Conservation (phyloP, 163 green algal genomes). For the Chlamydomonas reinhardtii region DNA sequence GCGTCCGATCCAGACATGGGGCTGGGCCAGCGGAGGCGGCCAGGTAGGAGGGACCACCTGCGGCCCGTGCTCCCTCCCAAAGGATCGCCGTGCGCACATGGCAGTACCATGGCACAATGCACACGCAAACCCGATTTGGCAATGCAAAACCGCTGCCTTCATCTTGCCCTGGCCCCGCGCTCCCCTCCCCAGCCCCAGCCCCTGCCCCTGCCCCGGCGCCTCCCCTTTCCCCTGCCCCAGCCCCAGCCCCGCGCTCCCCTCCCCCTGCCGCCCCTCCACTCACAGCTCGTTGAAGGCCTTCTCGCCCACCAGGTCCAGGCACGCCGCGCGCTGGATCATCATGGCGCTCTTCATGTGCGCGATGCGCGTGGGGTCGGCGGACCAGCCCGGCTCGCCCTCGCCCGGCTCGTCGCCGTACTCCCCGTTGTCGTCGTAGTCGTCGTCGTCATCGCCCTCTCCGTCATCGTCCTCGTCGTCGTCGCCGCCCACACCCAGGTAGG, state of each 20-base stretch:
- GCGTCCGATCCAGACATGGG: too few relatives aligned
- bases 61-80: too few relatives aligned
- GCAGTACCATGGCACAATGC: too few relatives aligned
- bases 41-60: too few relatives aligned
- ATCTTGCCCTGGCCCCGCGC: too few relatives aligned
- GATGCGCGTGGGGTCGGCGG: slow-evolving; percentile 49
- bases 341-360: slow-evolving; percentile 59
- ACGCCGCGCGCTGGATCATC: slow-evolving; percentile 63
- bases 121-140: too few relatives aligned
- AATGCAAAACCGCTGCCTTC: too few relatives aligned
- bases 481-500: slow-evolving; percentile 11
- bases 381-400: slow-evolving; percentile 16
- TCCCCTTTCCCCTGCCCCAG: too few relatives aligned
- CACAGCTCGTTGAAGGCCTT: slow-evolving; percentile 66
- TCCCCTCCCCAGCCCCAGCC: too few relatives aligned
- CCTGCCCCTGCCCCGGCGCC: too few relatives aligned
- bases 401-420: slow-evolving; percentile 5
- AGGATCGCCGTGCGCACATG: too few relatives aligned
- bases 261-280: slow-evolving; percentile 8
- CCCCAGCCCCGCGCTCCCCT: neutral
- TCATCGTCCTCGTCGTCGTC: slow-evolving; percentile 45
- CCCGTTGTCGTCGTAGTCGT: slow-evolving; percentile 25
- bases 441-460: slow-evolving; percentile 39
- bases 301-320: slow-evolving; percentile 64
- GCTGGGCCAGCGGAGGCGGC: too few relatives aligned